Base-by-base conservation (phyloP, 73 alveolate species). In the Paramecium pentaurelia region DNA sequence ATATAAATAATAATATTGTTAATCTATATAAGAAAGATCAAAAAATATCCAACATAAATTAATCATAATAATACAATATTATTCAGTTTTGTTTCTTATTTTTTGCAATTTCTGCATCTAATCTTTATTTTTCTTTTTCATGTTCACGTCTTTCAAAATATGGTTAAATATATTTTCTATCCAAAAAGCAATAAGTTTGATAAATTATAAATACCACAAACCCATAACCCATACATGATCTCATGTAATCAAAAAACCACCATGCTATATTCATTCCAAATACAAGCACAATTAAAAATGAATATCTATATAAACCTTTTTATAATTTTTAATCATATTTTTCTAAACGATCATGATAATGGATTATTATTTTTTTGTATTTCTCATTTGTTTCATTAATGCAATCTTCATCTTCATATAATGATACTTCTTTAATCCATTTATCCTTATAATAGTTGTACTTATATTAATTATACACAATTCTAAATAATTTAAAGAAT, bases 31-130 rank as follows among this genome's bases (percentile, higher is more conserved):
- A 38, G 9, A 38, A 38, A 38, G 45, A 7, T 40, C 25, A 0
- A 22, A 22, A 22, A 0, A 22, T 22, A 22, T 22, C 25, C 3
- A 12, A 49, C 14, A 49, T 12, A 12, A 14, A 49, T 12, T 8
- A 16, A 0, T 14, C 22, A 49, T 12, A 49, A 12, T 12, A 14
- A 49, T 14, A 49, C 60, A 49, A 49, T 49, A 20, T 8, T 28
- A 60, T 6, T 77, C 89, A 77, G 47, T 77, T 77, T 16, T 40
- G 6, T 44, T 77, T 77, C 89, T 77, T 77, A 38, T 77, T 22
- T 77, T 42, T 77, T 22, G 89, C 89, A 34, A 77, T 77, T 59
- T 77, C 89, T 77, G 40, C 37, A 77, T 77, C 71, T n/a, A 77
- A 42, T 77, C 71, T 44, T 20, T 18, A 6, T 77, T 38, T 77